Conservation (phyloP, 495 filamentous ascomycete species). For the Penicillium flavigenum region DNA sequence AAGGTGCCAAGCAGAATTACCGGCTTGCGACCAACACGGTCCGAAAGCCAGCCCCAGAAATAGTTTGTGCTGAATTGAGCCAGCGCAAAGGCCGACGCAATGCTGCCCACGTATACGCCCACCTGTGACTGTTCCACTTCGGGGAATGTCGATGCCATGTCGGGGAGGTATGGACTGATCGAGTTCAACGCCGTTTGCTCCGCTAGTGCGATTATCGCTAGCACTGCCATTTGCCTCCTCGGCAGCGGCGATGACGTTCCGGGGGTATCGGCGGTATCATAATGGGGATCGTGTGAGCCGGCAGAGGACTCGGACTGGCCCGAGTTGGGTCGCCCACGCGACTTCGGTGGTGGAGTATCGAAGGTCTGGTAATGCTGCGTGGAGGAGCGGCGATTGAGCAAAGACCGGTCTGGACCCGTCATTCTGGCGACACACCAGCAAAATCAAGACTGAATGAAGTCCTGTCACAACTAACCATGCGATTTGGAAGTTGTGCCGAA, state of each 20-base stretch:
- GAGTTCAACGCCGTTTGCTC: conserved; percentile 97
- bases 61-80: conserved; percentile 92
- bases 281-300: conserved; percentile 21
- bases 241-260: conserved; percentile 67
- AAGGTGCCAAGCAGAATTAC: conserved; percentile 85
- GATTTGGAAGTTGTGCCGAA: conserved; percentile 16
- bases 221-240: conserved; percentile 73
- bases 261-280: conserved; percentile 32
- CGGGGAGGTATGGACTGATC: conserved; percentile 91
- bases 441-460: conserved; percentile 1
- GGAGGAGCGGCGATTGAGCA: conserved; percentile 62
- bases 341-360: conserved; percentile 81
- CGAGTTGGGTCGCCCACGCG: conserved; percentile 62
- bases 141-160: conserved; percentile 85
- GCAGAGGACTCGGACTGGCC: conserved; percentile 47
- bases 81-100: conserved; percentile 86
- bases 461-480: conserved; percentile 10
- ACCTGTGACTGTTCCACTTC: conserved; percentile 68
- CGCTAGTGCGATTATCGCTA: conserved; percentile 84
- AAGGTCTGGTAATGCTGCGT: conserved; percentile 92
- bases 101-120: conserved; percentile 84
- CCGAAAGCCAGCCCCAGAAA: conserved; percentile 90
- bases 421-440: conserved; percentile 21
- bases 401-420: conserved; percentile 31
- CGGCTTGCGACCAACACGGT: conserved; percentile 88